Evolutionary conservation across 1,284 basidiomycete genomes (phyloP).

Genomic region (Ceratobasidium sp.): DNA sequence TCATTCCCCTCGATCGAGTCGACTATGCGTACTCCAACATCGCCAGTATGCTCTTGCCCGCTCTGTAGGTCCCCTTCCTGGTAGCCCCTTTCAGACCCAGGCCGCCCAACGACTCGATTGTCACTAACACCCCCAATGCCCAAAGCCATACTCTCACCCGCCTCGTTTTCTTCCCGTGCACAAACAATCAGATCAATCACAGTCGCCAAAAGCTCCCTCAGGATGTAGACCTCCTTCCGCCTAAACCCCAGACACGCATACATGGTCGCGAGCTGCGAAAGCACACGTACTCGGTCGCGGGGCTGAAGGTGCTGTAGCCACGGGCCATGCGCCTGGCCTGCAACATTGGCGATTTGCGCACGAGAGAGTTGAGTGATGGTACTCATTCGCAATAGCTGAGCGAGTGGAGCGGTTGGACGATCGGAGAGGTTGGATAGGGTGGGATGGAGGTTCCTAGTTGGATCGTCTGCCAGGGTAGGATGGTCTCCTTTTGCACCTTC

Average conservation of each 20-base stretch:
- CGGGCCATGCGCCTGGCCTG: conserved; percentile 82
- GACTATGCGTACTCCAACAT: conserved; percentile 75
- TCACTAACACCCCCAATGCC: conserved; percentile 28
- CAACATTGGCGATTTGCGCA: conserved; percentile 71
- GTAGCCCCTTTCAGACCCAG: conserved; percentile 4
- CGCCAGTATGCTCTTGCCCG: conserved; percentile 59
- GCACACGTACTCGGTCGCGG: conserved; percentile 76
- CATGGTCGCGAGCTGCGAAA: conserved; percentile 78
- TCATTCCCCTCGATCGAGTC: conserved; percentile 83
- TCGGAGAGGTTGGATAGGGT: conserved; percentile 34
- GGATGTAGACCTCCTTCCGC: conserved; percentile 86
- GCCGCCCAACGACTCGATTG: background rate
- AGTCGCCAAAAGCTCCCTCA: conserved; percentile 86
- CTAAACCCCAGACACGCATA: conserved; percentile 83
- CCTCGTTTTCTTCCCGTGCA: conserved; percentile 66
- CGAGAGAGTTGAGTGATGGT: conserved; percentile 76
- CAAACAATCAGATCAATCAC: conserved; percentile 84
- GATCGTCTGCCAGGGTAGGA: conserved; percentile 63
- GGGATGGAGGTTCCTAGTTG: conserved; percentile 57
- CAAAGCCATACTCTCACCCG: conserved; percentile 16
- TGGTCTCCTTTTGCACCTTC: conserved; percentile 48
- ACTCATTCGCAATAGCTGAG: conserved; percentile 69
- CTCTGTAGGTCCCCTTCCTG: conserved; percentile 46
- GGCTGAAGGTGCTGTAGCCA: conserved; percentile 86
- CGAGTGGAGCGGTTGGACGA: conserved; percentile 58